A percentile compares a stretch with the other conserved stretches of the same genome.
These are phyloP conservation scores for Lipomyces orientalis DNA, from an alignment of 805 yeast genomes.

Conservation along the genomic window DNA sequence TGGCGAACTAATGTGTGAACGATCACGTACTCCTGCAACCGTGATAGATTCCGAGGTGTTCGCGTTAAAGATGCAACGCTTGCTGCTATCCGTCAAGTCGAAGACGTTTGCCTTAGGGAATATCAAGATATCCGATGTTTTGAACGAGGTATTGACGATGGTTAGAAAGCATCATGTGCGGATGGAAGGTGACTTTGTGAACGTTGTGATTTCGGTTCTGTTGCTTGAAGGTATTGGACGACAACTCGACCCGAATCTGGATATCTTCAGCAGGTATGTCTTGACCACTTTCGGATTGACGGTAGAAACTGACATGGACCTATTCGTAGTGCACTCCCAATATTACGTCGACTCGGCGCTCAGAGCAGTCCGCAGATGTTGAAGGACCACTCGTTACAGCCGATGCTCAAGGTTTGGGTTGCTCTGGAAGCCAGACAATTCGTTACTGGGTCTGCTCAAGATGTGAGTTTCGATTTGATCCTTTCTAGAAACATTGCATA, in stretches of 20 bases:
- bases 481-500: background rate
- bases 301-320: conserved; percentile 21
- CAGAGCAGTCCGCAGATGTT: conserved; percentile 53
- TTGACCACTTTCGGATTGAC: conserved; percentile 44
- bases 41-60: conserved; percentile 84
- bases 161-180: conserved; percentile 93
- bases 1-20: conserved; percentile 93
- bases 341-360: conserved; percentile 78
- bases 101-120: conserved; percentile 92
- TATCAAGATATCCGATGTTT: conserved; percentile 86
- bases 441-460: conserved; percentile 81
- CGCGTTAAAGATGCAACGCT: conserved; percentile 82
- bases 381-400: conserved; percentile 51
- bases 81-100: conserved; percentile 79
- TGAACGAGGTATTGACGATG: conserved; percentile 87
- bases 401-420: conserved; percentile 90
- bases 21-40: conserved; percentile 93
- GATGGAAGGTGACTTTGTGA: conserved; percentile 96
- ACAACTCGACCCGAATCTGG: conserved; percentile 89
- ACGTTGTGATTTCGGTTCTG: conserved; percentile 91
- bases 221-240: conserved; percentile 94
- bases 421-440: conserved; percentile 88
- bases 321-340: conserved; percentile 71
- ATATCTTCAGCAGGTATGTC: conserved; percentile 95
- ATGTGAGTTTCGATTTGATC: conserved; percentile 53